Conservation (phyloP, 2,329 filamentous ascomycete species). For the Achaetomium macrosporum region DNA sequence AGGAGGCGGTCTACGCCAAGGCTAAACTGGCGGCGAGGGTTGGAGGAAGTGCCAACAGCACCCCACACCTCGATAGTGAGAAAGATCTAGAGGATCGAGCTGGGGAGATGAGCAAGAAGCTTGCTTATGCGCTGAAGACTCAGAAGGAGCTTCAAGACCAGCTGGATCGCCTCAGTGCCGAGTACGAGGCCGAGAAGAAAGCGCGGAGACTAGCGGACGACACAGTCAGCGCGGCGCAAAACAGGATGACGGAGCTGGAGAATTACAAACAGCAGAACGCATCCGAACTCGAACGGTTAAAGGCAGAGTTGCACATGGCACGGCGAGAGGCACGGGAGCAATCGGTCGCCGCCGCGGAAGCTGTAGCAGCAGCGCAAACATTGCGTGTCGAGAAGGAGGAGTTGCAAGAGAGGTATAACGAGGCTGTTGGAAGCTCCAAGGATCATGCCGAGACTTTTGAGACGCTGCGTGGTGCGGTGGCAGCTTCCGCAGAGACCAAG, state of each 20-base stretch:
- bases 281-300: slow-evolving; percentile 77
- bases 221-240: slow-evolving; percentile 73
- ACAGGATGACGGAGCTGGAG: slow-evolving; percentile 78
- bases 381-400: slow-evolving; percentile 84
- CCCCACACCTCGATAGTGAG: slow-evolving; percentile 53
- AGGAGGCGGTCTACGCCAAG: slow-evolving; percentile 91
- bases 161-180: slow-evolving; percentile 60
- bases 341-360: slow-evolving; percentile 69
- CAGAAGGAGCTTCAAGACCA: slow-evolving; percentile 78
- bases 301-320: slow-evolving; percentile 74
- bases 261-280: slow-evolving; percentile 76
- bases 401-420: slow-evolving; percentile 61
- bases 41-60: slow-evolving; percentile 56
- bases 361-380: slow-evolving; percentile 66
- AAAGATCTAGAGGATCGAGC: slow-evolving; percentile 60
- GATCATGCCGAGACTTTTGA: slow-evolving; percentile 67
- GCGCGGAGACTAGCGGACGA: slow-evolving; percentile 84
- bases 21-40: slow-evolving; percentile 78
- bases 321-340: slow-evolving; percentile 78
- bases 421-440: slow-evolving; percentile 59
- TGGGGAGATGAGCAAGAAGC: slow-evolving; percentile 70
- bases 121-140: slow-evolving; percentile 72
- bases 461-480: slow-evolving; percentile 70
- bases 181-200: slow-evolving; percentile 74
- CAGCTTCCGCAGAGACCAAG: slow-evolving; percentile 72